Evolutionary conservation across 164 flowering plant genomes (phyloP), one percentile per base, ranked within the genome.

Genomic region (Vitis cinerea): DNA sequence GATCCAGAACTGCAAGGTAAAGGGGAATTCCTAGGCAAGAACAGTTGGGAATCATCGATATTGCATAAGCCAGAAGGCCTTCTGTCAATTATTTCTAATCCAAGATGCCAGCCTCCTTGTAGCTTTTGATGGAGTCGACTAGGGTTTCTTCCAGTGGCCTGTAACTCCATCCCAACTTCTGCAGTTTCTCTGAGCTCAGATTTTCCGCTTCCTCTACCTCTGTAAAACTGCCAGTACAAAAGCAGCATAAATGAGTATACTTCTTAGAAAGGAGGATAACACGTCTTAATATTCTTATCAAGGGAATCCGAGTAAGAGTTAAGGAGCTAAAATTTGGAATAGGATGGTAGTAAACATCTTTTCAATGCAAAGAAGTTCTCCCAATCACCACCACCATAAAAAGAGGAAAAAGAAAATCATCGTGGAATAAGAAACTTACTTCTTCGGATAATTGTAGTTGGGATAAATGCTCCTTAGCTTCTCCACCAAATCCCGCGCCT

Each of bases 131-230:
- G 5, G 88, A 66, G 57, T 85, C 87, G 16, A 66, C 75, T 19
- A 85, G 77, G 31, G 80, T 78, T 66, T 85, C 90, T 67, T 87
- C 85, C 65, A 85, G 59, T 19, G 83, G 74, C 68, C 83, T 79
- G 74, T n/a, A 74, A 10, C 64, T 71, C 90, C 87, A 85, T 0
- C 87, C 90, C 67, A 85, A 62, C 52, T 58, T 81, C 79, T 78
- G 74, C 69, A 86, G 31, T 67, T 78, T 82, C 61, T 78, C 82
- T 1, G 79, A 71, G 66, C 72, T 75, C 37, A 76, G 0, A 50
- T 9, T 44, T 3, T 1, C 49, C 0, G 57, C 62, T n/a, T 51
- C 80, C 13, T 48, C 64, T 23, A 6, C 81, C 3, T 74, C 82
- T 9, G 56, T 74, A 56, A 65, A 75, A 50, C 83, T 77, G 83